Base-by-base conservation (phyloP, 164 flowering plant species). In the Chloranthus sessilifolius region DNA sequence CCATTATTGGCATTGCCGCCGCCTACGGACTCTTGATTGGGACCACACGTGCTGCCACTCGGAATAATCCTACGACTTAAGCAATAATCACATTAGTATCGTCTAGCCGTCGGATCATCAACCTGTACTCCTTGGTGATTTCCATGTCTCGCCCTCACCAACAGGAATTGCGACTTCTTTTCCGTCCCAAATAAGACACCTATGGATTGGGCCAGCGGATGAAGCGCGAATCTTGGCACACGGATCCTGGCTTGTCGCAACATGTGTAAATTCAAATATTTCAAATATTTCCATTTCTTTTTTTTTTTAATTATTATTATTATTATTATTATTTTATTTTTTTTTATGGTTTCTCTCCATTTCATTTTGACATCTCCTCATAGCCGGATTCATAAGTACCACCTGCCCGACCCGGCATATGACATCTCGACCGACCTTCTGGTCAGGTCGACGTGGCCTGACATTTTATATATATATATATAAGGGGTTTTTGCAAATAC, bases 1-100 rank as follows among this genome's bases (percentile, higher is more conserved):
- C 62, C 63, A 64, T 58, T 14, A 64, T 19, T 15, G 59, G 63
- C 63, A 58, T 58, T 5, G 59, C 37, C 10, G 44, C 41, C 15
- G 34, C 54, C 36, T 27, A 34, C 47, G 58, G 7, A 46, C 31
- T 14, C n/a, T 28, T 5, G 58, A 51, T 33, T 57, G 68, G 62
- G 25, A 64, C 68, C 1, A 53, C 60, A 20, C 50, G 21, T 6
- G 36, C 63, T 3, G 28, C 39, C 0, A 59, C 50, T 24, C 23
- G 38, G 3, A 59, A 50, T 22, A 27, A 35, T 15, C 56, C 55
- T 22, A 20, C 51, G 21, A 55, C 60, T 50, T 50, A 34, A 1
- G 55, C 43, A 6, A 39, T 27, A 7, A 55, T 51, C 20, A 21
- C 41, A 15, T 55, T 52, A 27, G 54, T 15, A 16, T 35, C 55